Percentiles rank a stretch among this genome's conserved stretches.
Evolutionary conservation across 768 basidiomycete genomes (phyloP).

Genomic region (Dentipellis sp.): DNA sequence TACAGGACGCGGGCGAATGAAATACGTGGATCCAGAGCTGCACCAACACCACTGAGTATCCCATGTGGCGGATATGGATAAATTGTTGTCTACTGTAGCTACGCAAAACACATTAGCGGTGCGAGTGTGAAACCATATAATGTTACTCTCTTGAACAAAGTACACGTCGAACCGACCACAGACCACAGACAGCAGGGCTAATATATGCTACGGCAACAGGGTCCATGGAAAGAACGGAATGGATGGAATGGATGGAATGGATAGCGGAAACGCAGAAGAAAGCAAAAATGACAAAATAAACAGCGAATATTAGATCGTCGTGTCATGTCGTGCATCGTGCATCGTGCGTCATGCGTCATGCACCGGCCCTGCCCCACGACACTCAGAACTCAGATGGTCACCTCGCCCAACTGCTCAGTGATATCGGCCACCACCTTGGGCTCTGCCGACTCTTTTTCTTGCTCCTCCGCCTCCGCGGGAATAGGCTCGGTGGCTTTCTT

Average conservation of each 20-base stretch:
- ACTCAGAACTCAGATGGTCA: slow-evolving; percentile 20
- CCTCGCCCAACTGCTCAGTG: slow-evolving; percentile 27
- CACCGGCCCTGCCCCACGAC: too few species aligned
- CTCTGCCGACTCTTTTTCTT: slow-evolving; percentile 17
- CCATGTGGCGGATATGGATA: background rate
- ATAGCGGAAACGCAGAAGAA: background rate
- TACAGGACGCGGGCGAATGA: slow-evolving; percentile 58
- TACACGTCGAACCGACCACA: slow-evolving; percentile 6
- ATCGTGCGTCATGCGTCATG: slow-evolving; percentile 3
- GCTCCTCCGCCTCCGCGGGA: slow-evolving; percentile 14
- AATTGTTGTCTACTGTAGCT: background rate
- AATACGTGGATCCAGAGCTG: slow-evolving; percentile 52
- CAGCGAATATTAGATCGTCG: background rate
- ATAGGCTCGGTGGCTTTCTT: slow-evolving; percentile 28
- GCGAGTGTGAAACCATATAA: slow-evolving; percentile 2
- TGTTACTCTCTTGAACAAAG: slow-evolving; percentile 8
- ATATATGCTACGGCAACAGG: background rate
- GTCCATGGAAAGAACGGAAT: background rate
- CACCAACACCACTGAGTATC: slow-evolving; percentile 18
- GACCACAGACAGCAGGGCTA: background rate
- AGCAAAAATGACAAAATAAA: background rate
- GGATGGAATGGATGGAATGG: slow-evolving; percentile 5
- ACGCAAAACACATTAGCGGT: background rate
- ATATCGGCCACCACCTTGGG: slow-evolving; percentile 14
- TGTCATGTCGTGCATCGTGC: slow-evolving; percentile 4